Percentiles rank a stretch among this genome's conserved stretches.
phyloP scores from a whole-genome alignment of 768 basidiomycete genomes.

The Tulasnella sp. region DNA sequence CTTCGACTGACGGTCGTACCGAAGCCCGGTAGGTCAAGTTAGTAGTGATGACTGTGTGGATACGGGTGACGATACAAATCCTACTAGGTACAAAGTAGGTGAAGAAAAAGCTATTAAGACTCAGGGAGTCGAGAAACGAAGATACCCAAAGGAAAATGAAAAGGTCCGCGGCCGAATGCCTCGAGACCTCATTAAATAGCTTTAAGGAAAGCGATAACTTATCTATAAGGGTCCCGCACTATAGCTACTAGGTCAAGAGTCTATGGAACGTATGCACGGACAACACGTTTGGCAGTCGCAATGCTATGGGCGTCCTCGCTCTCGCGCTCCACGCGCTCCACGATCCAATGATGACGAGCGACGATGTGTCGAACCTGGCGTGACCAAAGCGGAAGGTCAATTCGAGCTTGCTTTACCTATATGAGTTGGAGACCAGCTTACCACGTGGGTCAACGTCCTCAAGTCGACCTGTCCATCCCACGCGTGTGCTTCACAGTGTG shows the following conservation, averaged over 20 bases:
- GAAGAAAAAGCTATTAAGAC: no score
- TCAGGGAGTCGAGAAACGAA: no score
- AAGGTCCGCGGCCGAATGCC: not conserved
- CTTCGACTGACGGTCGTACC: no score
- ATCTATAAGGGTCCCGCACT: not conserved
- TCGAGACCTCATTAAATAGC: not conserved
- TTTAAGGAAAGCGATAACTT: not conserved
- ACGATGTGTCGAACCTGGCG: not conserved
- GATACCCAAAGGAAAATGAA: not conserved
- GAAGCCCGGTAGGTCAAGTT: no score
- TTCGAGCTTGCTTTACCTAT: not conserved
- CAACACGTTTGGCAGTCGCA: not conserved
- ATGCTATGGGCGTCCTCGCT: not conserved
- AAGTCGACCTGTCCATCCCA: not conserved
- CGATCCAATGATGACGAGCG: not conserved
- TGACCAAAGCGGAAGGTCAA: not conserved
- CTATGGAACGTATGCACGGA: not conserved
- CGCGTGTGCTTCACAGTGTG: not conserved
- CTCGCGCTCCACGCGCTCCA: not conserved
- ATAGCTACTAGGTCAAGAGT: not conserved
- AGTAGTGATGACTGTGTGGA: no score
- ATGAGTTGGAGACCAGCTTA: not conserved
- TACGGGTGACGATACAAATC: no score
- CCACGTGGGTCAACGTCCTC: not conserved
- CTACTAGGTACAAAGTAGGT: no score